Percentiles rank a stretch among this genome's conserved stretches.
Evolutionary conservation across 2,329 filamentous ascomycete genomes (phyloP).

Genomic region (Trichoderma koningii): DNA sequence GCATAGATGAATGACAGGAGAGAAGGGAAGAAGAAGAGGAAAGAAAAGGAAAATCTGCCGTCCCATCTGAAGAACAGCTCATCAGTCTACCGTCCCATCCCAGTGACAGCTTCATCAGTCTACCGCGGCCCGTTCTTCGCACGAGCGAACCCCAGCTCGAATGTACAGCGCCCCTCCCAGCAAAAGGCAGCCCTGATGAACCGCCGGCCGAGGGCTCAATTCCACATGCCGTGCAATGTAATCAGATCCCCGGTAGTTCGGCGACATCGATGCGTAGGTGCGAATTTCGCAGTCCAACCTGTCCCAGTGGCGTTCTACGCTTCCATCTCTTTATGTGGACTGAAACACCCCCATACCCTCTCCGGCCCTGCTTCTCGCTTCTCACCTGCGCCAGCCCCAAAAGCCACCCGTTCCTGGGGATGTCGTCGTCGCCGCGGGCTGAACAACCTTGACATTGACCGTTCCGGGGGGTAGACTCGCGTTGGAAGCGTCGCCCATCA

Average conservation of each 20-base stretch:
- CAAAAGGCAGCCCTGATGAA: background rate
- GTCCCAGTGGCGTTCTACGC: background rate
- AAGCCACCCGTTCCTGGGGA: constrained; percentile 50
- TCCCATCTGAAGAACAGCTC: background rate
- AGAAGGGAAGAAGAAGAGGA: background rate
- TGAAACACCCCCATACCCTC: background rate
- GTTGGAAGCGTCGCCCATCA: constrained; percentile 45
- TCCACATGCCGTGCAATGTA: background rate
- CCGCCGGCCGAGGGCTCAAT: background rate
- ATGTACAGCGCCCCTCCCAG: background rate
- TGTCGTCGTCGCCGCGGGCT: constrained; percentile 32
- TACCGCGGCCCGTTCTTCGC: background rate
- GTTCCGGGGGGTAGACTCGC: background rate
- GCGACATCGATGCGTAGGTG: background rate
- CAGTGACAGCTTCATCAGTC: background rate
- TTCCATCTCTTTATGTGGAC: background rate
- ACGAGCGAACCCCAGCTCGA: background rate
- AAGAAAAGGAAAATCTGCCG: background rate
- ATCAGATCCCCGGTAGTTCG: background rate
- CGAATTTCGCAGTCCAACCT: constrained; percentile 5
- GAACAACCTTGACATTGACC: constrained; percentile 37
- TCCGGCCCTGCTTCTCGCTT: background rate
- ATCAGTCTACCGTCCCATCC: background rate
- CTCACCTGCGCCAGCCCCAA: constrained; percentile 56
- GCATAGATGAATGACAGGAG: constrained; percentile 25